phyloP scores from a whole-genome alignment of 371 early-diverging fungal species.

The Mortierella polycephala region DNA sequence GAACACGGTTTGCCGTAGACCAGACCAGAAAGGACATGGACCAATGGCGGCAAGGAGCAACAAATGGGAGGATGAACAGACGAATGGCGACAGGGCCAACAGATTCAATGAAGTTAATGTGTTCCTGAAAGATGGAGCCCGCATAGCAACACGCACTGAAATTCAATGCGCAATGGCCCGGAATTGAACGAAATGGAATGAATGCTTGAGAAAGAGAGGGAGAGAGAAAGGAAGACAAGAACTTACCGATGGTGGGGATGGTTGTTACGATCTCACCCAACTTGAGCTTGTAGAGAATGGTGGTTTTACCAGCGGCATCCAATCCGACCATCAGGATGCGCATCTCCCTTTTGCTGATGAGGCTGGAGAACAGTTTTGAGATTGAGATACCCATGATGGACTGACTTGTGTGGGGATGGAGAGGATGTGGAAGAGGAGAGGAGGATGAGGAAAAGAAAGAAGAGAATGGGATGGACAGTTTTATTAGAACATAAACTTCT shows the following conservation, averaged over 20 bases:
- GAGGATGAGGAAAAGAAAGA: conserved; percentile 5
- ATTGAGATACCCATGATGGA: conserved; percentile 67
- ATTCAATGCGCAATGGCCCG: no score
- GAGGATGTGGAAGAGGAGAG: conserved; percentile 9
- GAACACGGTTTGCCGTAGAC: no score
- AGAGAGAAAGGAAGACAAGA: background rate
- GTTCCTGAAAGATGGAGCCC: no score
- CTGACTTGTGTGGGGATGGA: background rate
- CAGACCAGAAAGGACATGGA: no score
- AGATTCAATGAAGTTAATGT: no score
- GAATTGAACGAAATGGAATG: no score
- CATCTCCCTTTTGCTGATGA: conserved; percentile 82
- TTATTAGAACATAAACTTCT: background rate
- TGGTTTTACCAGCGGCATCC: conserved; percentile 97
- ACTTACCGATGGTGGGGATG: conserved; percentile 95
- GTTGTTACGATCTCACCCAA: conserved; percentile 98
- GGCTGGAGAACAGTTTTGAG: conserved; percentile 61
- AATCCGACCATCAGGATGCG: conserved; percentile 94
- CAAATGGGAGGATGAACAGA: no score
- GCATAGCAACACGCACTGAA: no score
- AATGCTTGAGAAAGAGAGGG: no score
- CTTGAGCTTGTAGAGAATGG: conserved; percentile 88
- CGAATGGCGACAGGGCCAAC: no score
- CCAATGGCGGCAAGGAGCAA: no score
- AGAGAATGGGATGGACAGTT: conserved; percentile 18